Percentiles rank a stretch among this genome's conserved stretches.
These are phyloP conservation scores for Fusarium robinianum DNA, from an alignment of 2,329 filamentous ascomycete genomes.

Conservation along the genomic window DNA sequence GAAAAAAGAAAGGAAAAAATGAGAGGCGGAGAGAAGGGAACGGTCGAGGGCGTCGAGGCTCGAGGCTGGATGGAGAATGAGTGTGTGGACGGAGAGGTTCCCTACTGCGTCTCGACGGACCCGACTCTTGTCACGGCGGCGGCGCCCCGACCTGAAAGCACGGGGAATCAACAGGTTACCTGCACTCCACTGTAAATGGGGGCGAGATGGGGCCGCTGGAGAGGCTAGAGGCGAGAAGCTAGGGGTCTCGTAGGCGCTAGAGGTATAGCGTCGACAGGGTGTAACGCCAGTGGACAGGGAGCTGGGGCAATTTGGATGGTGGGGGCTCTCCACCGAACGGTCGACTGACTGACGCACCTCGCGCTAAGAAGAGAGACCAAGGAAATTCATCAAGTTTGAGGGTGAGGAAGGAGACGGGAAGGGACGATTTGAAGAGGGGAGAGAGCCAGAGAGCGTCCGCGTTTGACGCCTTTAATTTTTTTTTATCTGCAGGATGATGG, in stretches of 20 bases:
- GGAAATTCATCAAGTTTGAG: constrained; percentile 29
- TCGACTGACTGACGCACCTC: constrained; percentile 28
- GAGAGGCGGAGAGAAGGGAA: constrained; percentile 19
- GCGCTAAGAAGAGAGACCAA: constrained; percentile 29
- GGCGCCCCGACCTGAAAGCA: too few relatives aligned
- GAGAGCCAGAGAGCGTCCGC: too few relatives aligned
- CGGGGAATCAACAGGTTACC: constrained; percentile 31
- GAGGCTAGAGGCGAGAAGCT: constrained; percentile 18
- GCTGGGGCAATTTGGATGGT: constrained; percentile 17
- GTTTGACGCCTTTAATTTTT: constrained; percentile 4
- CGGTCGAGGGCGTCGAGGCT: constrained; percentile 33
- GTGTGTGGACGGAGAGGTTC: constrained; percentile 8
- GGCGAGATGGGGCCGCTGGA: constrained; percentile 25
- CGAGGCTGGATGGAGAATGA: constrained; percentile 19
- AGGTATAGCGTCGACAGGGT: constrained; percentile 31
- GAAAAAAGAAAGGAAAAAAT: constrained; percentile 8
- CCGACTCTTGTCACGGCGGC: too few relatives aligned
- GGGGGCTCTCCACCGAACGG: constrained; percentile 25
- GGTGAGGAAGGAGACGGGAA: constrained; percentile 5
- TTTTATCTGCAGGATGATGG: too few relatives aligned
- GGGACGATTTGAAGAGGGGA: constrained; percentile 17
- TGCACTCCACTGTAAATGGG: constrained; percentile 22
- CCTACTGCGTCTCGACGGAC: too few relatives aligned
- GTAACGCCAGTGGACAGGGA: constrained; percentile 37
- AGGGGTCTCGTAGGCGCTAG: constrained; percentile 12